phyloP scores from a whole-genome alignment of 805 yeast genomes.

The Teunomyces stri region DNA sequence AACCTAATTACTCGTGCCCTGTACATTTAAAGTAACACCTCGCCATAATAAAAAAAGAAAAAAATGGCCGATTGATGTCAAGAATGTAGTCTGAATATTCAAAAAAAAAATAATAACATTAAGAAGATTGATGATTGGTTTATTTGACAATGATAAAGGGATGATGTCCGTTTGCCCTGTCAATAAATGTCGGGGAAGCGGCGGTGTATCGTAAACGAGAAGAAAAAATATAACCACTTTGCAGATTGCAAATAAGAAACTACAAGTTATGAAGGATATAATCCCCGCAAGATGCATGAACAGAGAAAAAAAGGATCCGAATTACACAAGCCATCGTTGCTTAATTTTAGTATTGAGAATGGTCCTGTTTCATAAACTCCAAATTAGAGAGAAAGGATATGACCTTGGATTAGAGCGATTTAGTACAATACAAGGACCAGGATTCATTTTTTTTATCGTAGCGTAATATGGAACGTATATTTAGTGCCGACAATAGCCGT shows the following conservation, averaged over 20 bases:
- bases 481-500: no score
- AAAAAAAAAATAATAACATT: not conserved
- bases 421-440: no score
- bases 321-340: not conserved
- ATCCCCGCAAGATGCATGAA: slow-evolving; percentile 1
- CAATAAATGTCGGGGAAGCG: not conserved
- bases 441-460: not conserved
- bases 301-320: not conserved
- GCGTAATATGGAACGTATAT: not conserved
- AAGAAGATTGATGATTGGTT: not conserved
- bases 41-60: not conserved
- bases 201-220: not conserved
- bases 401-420: no score
- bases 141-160: not conserved
- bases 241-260: not conserved
- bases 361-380: no score
- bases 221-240: not conserved
- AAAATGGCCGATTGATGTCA: not conserved
- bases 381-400: not conserved
- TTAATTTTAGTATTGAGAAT: no score
- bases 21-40: not conserved
- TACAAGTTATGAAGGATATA: not conserved
- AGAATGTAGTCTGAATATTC: not conserved
- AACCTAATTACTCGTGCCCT: not conserved
- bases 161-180: not conserved